These are phyloP conservation scores for Paralagenidium karlingii DNA, from an alignment of 352 stramenopile species.

Conservation along the genomic window DNA sequence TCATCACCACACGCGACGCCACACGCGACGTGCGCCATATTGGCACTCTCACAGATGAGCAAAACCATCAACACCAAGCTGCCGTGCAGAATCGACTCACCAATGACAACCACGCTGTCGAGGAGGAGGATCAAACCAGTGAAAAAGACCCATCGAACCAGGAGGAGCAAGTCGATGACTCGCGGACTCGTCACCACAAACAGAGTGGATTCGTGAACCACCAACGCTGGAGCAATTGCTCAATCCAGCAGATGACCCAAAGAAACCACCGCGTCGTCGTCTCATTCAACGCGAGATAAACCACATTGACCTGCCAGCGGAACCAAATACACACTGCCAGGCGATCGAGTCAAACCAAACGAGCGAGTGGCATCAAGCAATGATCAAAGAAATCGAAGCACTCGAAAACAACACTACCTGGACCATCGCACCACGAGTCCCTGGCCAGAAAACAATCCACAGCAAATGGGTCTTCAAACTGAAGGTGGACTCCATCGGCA, in stretches of 20 bases:
- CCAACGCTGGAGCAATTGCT: too few relatives aligned
- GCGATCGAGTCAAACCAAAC: neutral
- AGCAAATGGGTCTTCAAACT: conserved; percentile 4
- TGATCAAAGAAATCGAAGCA: neutral
- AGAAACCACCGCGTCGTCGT: too few relatives aligned
- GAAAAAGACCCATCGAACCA: too few relatives aligned
- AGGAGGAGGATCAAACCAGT: too few relatives aligned
- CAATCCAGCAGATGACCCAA: too few relatives aligned
- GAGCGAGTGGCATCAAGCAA: neutral
- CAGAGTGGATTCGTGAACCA: too few relatives aligned
- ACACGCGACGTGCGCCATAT: conserved; percentile 1
- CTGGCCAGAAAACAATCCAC: neutral
- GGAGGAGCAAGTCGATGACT: too few relatives aligned
- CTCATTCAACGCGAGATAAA: too few relatives aligned
- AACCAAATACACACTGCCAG: neutral
- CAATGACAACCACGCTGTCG: too few relatives aligned
- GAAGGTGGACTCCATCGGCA: neutral
- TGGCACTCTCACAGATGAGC: neutral
- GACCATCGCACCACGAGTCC: neutral
- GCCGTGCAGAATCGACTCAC: too few relatives aligned
- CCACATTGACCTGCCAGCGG: too few relatives aligned
- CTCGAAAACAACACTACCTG: neutral
- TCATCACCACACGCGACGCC: conserved; percentile 1
- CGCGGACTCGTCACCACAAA: too few relatives aligned
- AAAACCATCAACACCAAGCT: conserved; percentile 2